A percentile compares a stretch with the other conserved stretches of the same genome.
Conservation (phyloP, 1,284 basidiomycete species). For the Peniophora sp. region DNA sequence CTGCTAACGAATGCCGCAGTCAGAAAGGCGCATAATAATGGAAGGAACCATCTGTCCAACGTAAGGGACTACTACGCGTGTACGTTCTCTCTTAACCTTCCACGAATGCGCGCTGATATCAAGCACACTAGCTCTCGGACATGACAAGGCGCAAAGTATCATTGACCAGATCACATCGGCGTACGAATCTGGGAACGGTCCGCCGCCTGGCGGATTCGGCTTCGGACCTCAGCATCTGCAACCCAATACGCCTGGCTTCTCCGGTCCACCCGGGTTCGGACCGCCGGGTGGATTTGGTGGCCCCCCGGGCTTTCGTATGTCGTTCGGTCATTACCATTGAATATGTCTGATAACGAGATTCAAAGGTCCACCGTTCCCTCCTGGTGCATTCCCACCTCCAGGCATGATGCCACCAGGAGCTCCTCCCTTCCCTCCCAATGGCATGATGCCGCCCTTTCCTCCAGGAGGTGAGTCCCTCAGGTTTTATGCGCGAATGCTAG, state of each 20-base stretch:
- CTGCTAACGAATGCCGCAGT: conserved; percentile 40
- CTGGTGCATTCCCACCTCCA: conserved; percentile 35
- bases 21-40: conserved; percentile 96
- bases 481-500: too few relatives aligned
- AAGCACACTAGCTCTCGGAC: conserved; percentile 68
- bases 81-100: conserved; percentile 28
- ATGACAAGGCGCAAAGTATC: conserved; percentile 93
- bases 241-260: conserved; percentile 17
- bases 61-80: conserved; percentile 97
- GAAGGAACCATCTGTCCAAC: conserved; percentile 93
- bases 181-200: conserved; percentile 81
- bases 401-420: conserved; percentile 39
- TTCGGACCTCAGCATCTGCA: conserved; percentile 69
- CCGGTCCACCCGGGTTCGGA: conserved; percentile 29
- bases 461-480: conserved; percentile 23
- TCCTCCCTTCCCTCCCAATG: conserved; percentile 27
- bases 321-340: conserved; percentile 2
- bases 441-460: conserved; percentile 25
- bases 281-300: conserved; percentile 34
- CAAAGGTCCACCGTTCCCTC: conserved; percentile 68
- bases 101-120: conserved; percentile 9
- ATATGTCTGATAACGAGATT: conserved; percentile 5
- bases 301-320: conserved; percentile 42
- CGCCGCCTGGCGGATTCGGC: conserved; percentile 77
- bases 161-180: conserved; percentile 93